Conservation (phyloP, 208 protist genomes). For the Crithidia expoeki region DNA sequence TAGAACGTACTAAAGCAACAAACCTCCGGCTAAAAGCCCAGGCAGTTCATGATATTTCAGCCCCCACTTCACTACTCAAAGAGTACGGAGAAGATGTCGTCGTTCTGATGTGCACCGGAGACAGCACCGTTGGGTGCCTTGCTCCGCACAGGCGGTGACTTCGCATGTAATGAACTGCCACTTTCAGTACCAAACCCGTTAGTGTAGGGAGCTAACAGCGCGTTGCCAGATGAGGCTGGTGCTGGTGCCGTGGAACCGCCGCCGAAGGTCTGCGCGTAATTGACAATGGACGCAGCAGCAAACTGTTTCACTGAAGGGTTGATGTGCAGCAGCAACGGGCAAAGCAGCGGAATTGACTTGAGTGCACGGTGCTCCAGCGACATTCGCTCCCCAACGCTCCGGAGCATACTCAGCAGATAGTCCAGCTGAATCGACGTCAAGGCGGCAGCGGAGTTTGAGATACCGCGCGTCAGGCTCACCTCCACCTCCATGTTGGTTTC, state of each 20-base stretch:
- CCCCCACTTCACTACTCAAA: background rate
- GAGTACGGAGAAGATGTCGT: slow-evolving; percentile 7
- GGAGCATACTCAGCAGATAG: slow-evolving; percentile 35
- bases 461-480: slow-evolving; percentile 18
- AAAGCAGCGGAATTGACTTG: slow-evolving; percentile 48
- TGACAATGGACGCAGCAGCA: slow-evolving; percentile 29
- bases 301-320: slow-evolving; percentile 34
- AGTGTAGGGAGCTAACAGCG: background rate
- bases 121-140: background rate
- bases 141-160: slow-evolving; percentile 8
- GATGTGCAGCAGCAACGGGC: slow-evolving; percentile 42
- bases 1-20: background rate
- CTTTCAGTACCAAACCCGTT: background rate
- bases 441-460: slow-evolving; percentile 16
- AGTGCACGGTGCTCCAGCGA: slow-evolving; percentile 44
- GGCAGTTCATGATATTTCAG: no score
- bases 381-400: slow-evolving; percentile 34
- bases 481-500: slow-evolving; percentile 38
- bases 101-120: background rate
- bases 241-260: background rate
- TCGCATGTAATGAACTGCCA: background rate
- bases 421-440: slow-evolving; percentile 24
- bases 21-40: no score
- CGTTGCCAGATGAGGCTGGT: background rate
- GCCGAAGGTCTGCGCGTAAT: slow-evolving; percentile 22